Percentiles rank a stretch among this genome's conserved stretches.
phyloP scores from a whole-genome alignment of 192 early-diverging fungal species.

The Coemansia guatemalensis region DNA sequence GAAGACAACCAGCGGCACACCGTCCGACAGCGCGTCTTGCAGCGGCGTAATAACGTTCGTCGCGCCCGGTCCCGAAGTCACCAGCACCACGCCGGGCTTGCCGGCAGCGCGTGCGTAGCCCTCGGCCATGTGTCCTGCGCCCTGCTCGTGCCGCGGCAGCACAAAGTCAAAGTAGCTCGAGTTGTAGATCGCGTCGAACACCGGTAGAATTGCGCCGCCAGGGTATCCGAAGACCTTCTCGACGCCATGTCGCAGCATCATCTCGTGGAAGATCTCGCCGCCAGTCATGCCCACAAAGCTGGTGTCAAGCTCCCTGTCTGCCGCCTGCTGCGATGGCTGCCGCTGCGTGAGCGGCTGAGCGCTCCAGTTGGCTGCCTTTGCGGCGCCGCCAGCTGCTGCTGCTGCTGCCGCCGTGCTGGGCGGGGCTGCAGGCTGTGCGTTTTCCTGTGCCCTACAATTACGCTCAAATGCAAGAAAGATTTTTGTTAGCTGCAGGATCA shows the following conservation, averaged over 20 bases:
- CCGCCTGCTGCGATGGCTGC: slow-evolving; percentile 13
- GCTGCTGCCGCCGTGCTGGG: slow-evolving; percentile 17
- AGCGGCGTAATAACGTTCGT: slow-evolving; percentile 98
- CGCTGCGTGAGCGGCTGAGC: slow-evolving; percentile 11
- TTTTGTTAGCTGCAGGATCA: slow-evolving; percentile 1
- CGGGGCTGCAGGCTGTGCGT: slow-evolving; percentile 27
- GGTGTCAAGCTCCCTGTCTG: slow-evolving; percentile 62
- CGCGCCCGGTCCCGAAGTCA: slow-evolving; percentile 95
- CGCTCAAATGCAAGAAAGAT: not conserved
- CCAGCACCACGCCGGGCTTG: slow-evolving; percentile 63
- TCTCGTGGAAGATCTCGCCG: slow-evolving; percentile 98
- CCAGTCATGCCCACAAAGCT: slow-evolving; percentile 95
- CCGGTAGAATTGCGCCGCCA: slow-evolving; percentile 96
- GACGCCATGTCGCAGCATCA: slow-evolving; percentile 94
- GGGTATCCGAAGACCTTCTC: slow-evolving; percentile 98
- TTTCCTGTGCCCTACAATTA: slow-evolving; percentile 30
- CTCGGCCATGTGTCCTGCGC: slow-evolving; percentile 98
- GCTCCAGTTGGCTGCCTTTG: slow-evolving; percentile 9
- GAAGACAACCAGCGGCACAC: slow-evolving; percentile 94
- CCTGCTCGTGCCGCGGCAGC: slow-evolving; percentile 96
- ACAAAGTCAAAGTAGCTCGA: slow-evolving; percentile 95
- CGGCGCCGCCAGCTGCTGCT: not conserved
- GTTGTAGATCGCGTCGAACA: slow-evolving; percentile 98
- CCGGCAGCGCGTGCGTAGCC: slow-evolving; percentile 91
- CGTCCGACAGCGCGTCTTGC: slow-evolving; percentile 95